Evolutionary conservation across 148 eudicot species (phyloP).

Genomic region (Vaccinium vitisidaea): DNA sequence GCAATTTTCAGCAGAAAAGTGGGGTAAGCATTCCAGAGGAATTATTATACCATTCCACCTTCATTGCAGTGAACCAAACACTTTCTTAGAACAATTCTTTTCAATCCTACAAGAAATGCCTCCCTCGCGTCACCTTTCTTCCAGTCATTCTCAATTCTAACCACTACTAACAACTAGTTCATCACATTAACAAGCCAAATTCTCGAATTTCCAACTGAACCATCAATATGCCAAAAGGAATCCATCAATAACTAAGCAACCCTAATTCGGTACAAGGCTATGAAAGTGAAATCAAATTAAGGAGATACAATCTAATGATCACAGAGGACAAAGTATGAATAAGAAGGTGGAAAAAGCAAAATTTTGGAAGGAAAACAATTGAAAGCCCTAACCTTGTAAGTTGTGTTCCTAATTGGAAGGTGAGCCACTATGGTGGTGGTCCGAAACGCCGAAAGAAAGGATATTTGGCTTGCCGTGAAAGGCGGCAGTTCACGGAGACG

Average conservation of each 20-base stretch:
- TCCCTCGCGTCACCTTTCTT: neutral
- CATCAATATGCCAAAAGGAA: neutral
- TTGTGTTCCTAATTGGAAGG: neutral
- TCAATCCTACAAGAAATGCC: neutral
- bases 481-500: neutral
- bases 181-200: neutral
- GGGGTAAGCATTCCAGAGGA: neutral
- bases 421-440: neutral
- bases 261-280: neutral
- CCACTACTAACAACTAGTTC: neutral
- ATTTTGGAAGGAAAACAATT: neutral
- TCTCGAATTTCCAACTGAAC: neutral
- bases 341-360: neutral
- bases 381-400: slow-evolving; percentile 8
- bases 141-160: neutral
- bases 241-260: neutral
- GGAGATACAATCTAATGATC: neutral
- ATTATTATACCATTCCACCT: neutral
- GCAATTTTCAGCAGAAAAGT: neutral
- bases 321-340: neutral
- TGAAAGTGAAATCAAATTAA: neutral
- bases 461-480: neutral
- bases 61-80: neutral
- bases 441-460: neutral
- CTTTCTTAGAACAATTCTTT: neutral